These are phyloP conservation scores for Bremia lactucae DNA, from an alignment of 352 stramenopile genomes.

Conservation along the genomic window DNA sequence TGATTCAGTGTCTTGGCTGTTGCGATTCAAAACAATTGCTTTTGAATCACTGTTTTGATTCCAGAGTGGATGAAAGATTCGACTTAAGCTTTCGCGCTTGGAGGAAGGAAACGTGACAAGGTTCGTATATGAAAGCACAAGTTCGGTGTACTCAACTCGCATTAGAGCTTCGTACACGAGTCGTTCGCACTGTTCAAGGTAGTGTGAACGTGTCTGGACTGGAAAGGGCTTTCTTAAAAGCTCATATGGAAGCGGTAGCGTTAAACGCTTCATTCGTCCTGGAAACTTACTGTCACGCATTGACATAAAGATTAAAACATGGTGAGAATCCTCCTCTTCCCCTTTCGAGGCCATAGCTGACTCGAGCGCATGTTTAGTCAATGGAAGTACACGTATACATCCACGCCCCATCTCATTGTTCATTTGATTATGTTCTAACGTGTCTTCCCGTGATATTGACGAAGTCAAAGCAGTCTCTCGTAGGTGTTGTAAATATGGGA, in stretches of 20 bases:
- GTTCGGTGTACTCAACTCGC: slow-evolving; percentile 16
- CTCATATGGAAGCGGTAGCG: slow-evolving; percentile 39
- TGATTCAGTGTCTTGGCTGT: slow-evolving; percentile 1
- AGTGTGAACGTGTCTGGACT: slow-evolving; percentile 42
- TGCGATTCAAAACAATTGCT: background rate
- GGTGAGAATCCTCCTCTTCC: slow-evolving; percentile 1
- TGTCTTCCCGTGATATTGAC: slow-evolving; percentile 10
- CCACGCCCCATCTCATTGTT: slow-evolving; percentile 1
- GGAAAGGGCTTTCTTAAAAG: slow-evolving; percentile 44
- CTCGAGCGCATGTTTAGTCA: slow-evolving; percentile 32
- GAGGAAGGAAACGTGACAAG: slow-evolving; percentile 9
- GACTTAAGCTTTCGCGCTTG: slow-evolving; percentile 32
- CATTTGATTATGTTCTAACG: background rate
- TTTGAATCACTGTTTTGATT: slow-evolving; percentile 11
- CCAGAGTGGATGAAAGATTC: slow-evolving; percentile 27
- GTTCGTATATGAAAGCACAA: slow-evolving; percentile 46
- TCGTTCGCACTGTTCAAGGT: slow-evolving; percentile 33
- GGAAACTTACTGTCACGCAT: slow-evolving; percentile 77
- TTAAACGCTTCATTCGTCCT: slow-evolving; percentile 59
- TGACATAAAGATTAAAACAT: slow-evolving; percentile 39
- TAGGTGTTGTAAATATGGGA: slow-evolving; percentile 60
- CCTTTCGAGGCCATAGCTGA: slow-evolving; percentile 13
- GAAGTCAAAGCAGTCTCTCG: slow-evolving; percentile 29
- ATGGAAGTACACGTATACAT: slow-evolving; percentile 34
- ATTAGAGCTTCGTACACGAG: slow-evolving; percentile 40